Evolutionary conservation across 129 eudicot genomes (phyloP).

Genomic region (Logfia minima): DNA sequence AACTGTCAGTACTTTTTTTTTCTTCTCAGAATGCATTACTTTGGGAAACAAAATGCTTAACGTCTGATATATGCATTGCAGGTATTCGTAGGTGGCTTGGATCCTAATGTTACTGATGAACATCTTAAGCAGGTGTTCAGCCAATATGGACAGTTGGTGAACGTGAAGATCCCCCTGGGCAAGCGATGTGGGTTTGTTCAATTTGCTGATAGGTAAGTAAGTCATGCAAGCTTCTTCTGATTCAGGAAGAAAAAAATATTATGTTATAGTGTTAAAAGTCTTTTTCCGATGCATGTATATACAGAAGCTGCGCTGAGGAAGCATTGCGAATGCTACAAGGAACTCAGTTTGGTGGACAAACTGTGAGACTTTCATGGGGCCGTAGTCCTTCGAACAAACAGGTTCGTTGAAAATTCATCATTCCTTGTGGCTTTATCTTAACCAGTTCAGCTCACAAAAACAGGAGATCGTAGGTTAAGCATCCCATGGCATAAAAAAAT

Average conservation of each 20-base stretch:
- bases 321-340: slow-evolving; percentile 28
- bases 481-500: too few species aligned
- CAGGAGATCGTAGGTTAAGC: too few species aligned
- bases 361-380: slow-evolving; percentile 28
- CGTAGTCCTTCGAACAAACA: slow-evolving; percentile 31
- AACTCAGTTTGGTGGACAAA: slow-evolving; percentile 27
- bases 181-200: slow-evolving; percentile 97
- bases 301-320: slow-evolving; percentile 25
- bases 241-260: not conserved
- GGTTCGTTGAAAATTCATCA: slow-evolving; percentile 10
- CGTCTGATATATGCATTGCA: slow-evolving; percentile 24
- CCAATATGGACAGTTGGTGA: slow-evolving; percentile 70
- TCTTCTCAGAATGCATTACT: not conserved
- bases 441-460: too few species aligned
- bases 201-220: slow-evolving; percentile 25
- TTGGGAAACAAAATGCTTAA: not conserved
- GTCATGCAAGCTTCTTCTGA: too few species aligned
- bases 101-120: slow-evolving; percentile 72
- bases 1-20: slow-evolving; percentile 64
- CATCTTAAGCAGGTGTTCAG: slow-evolving; percentile 73
- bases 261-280: not conserved
- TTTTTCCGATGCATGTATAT: not conserved
- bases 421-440: too few species aligned
- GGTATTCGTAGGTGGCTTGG: slow-evolving; percentile 93
- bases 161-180: slow-evolving; percentile 90